phyloP scores from a whole-genome alignment of 2,329 filamentous ascomycete genomes.

The Pezicula rhizophila region DNA sequence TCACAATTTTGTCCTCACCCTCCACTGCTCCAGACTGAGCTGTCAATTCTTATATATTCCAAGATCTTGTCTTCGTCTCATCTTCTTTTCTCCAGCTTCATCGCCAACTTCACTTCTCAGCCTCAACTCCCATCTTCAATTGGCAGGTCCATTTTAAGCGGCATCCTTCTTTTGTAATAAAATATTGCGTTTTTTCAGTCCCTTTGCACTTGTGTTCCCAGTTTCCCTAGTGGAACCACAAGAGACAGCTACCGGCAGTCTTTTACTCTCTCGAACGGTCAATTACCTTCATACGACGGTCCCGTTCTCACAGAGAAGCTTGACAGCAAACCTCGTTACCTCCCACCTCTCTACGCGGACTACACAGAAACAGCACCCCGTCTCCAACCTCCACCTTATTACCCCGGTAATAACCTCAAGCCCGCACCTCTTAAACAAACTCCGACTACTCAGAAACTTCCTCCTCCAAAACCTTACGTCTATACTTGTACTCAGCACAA shows the following conservation, averaged over 20 bases:
- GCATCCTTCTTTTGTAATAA: background rate
- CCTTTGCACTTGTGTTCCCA: background rate
- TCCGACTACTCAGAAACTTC: background rate
- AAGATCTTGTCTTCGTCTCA: too few species aligned
- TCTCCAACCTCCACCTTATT: background rate
- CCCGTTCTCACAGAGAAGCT: background rate
- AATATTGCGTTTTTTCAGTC: background rate
- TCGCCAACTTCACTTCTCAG: background rate
- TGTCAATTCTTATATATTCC: too few species aligned
- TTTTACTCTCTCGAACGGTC: background rate
- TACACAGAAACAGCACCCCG: background rate
- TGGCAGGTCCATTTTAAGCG: too few species aligned
- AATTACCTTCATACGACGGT: background rate
- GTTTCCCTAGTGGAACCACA: background rate
- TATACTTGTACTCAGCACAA: background rate
- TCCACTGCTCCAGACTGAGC: too few species aligned
- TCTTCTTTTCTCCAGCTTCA: too few species aligned
- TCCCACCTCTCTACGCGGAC: background rate
- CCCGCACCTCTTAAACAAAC: background rate
- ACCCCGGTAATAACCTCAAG: background rate
- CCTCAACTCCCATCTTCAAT: background rate
- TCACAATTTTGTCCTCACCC: too few species aligned
- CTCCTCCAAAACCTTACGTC: background rate
- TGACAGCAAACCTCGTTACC: background rate
- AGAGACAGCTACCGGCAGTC: background rate